Evolutionary conservation across 2,329 filamentous ascomycete genomes (phyloP).

Genomic region (Paecilomyces niveus): DNA sequence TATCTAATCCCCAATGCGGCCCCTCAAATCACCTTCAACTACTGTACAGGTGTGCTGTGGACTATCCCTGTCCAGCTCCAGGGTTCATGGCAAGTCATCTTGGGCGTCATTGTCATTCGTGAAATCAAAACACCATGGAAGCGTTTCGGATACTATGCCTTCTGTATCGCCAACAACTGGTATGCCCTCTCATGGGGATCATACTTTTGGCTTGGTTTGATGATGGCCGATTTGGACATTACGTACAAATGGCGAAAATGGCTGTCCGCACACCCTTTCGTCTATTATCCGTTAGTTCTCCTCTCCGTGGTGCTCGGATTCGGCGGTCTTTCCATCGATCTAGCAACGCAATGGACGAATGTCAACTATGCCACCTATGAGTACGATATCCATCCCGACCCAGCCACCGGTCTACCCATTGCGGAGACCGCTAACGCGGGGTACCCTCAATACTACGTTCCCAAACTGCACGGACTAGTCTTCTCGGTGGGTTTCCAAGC

Average conservation of each 20-base stretch:
- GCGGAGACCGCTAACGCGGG: conserved; percentile 23
- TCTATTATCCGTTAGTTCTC: conserved; percentile 31
- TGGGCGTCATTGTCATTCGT: conserved; percentile 36
- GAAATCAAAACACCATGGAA: conserved; percentile 42
- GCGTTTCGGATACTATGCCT: conserved; percentile 38
- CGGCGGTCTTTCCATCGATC: conserved; percentile 27
- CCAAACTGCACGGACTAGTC: conserved; percentile 38
- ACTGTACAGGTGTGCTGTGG: conserved; percentile 45
- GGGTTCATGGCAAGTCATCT: conserved; percentile 39
- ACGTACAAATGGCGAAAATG: conserved; percentile 38
- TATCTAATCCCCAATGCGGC: conserved; percentile 44
- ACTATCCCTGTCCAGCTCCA: conserved; percentile 45
- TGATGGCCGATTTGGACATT: conserved; percentile 42
- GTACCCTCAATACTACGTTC: conserved; percentile 39
- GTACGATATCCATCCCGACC: conserved; percentile 38
- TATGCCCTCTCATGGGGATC: conserved; percentile 42
- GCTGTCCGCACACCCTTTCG: conserved; percentile 24
- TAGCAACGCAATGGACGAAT: conserved; percentile 28
- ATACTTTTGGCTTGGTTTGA: conserved; percentile 39
- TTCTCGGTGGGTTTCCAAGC: conserved; percentile 29
- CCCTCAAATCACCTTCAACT: conserved; percentile 42
- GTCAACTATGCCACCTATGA: conserved; percentile 35
- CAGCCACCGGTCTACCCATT: conserved; percentile 29
- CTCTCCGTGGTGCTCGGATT: conserved; percentile 22
- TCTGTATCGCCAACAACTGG: conserved; percentile 40